Evolutionary conservation across 345 rosid species (phyloP).

Genomic region (Toxicodendron radicans): DNA sequence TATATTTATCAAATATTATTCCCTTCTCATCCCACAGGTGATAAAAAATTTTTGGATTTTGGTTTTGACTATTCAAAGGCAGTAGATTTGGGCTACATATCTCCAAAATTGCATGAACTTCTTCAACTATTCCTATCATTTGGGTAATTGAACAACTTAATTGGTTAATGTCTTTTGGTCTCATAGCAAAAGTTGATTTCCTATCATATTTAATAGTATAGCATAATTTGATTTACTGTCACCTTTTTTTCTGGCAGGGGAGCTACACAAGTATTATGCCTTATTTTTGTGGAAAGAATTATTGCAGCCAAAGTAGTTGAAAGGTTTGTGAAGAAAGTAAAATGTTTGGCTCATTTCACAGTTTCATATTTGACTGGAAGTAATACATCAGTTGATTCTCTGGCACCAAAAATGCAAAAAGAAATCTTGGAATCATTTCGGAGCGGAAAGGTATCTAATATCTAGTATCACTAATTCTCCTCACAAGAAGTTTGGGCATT

Average conservation of each 20-base stretch:
- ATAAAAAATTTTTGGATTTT: conserved; percentile 28
- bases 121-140: conserved; percentile 62
- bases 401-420: conserved; percentile 51
- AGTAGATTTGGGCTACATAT: conserved; percentile 54
- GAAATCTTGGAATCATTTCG: conserved; percentile 61
- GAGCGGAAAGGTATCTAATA: conserved; percentile 56
- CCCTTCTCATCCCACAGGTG: conserved; percentile 37
- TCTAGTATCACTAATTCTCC: conserved; percentile 7
- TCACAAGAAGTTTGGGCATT: not conserved
- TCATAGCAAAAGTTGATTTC: not conserved
- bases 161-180: conserved; percentile 13
- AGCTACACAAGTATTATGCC: conserved; percentile 51
- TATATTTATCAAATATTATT: conserved; percentile 16
- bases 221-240: conserved; percentile 5
- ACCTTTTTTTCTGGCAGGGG: conserved; percentile 44
- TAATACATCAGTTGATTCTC: conserved; percentile 52
- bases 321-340: conserved; percentile 67
- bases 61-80: conserved; percentile 45
- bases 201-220: not conserved
- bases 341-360: conserved; percentile 47
- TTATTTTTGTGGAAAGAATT: conserved; percentile 74
- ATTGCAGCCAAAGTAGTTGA: conserved; percentile 73
- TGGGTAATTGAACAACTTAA: conserved; percentile 47
- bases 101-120: conserved; percentile 76
- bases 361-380: conserved; percentile 63